phyloP scores from a whole-genome alignment of 208 protist genomes.

The Angomonas deanei region DNA sequence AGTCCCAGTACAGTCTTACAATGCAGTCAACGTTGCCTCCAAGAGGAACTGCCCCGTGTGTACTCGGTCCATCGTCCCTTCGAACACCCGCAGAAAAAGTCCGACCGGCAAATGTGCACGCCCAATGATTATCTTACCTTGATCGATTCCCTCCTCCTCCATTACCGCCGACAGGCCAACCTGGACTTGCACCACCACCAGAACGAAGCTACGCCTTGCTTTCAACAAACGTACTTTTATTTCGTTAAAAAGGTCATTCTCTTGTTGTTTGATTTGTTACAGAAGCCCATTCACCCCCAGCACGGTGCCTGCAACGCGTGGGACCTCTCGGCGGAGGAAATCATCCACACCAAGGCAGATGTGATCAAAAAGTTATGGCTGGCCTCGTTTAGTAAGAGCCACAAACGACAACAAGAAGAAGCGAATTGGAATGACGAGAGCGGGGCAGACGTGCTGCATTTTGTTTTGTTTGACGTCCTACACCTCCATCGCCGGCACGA shows the following conservation, averaged over 20 bases:
- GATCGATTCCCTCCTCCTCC: background rate
- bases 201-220: conserved; percentile 12
- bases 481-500: background rate
- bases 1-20: no score
- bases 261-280: conserved; percentile 44
- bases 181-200: conserved; percentile 22
- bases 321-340: conserved; percentile 28
- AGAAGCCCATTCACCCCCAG: conserved; percentile 50
- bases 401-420: conserved; percentile 19
- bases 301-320: conserved; percentile 27
- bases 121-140: background rate
- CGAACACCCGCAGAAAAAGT: background rate
- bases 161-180: background rate
- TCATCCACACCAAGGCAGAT: conserved; percentile 11
- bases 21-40: background rate
- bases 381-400: conserved; percentile 8
- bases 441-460: conserved; percentile 32
- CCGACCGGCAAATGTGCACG: background rate
- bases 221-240: background rate
- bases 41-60: background rate
- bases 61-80: background rate
- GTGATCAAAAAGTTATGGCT: conserved; percentile 27
- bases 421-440: no score
- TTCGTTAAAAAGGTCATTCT: conserved; percentile 18
- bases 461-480: conserved; percentile 14